These are phyloP conservation scores for Scutellaria barbata DNA, from an alignment of 257 asterid genomes.

Conservation along the genomic window DNA sequence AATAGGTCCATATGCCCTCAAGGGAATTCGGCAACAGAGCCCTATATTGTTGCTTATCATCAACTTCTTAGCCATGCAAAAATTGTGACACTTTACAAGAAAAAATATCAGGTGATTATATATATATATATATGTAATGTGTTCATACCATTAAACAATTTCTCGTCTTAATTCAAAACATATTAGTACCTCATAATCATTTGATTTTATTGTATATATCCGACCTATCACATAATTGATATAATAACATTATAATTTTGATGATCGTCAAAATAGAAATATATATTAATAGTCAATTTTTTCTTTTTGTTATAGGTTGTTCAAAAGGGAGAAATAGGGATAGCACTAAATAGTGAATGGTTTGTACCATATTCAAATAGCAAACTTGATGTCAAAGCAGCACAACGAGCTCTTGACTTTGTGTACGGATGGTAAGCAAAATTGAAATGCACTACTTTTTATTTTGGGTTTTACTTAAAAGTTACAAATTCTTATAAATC, in stretches of 20 bases:
- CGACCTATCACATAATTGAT: too few species aligned
- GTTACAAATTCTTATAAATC: too few species aligned
- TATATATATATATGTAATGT: too few species aligned
- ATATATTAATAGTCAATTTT: background rate
- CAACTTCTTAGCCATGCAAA: slow-evolving; percentile 58
- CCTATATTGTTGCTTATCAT: slow-evolving; percentile 61
- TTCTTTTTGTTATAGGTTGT: slow-evolving; percentile 32
- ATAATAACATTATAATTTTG: too few species aligned
- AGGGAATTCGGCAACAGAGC: slow-evolving; percentile 64
- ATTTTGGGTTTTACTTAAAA: too few species aligned
- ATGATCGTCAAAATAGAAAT: background rate
- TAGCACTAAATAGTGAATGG: slow-evolving; percentile 45
- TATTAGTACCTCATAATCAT: too few species aligned
- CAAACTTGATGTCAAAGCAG: slow-evolving; percentile 46
- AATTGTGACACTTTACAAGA: slow-evolving; percentile 46
- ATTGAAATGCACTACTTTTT: background rate
- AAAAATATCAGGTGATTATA: slow-evolving; percentile 49
- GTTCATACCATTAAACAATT: too few species aligned
- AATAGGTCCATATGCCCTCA: slow-evolving; percentile 41
- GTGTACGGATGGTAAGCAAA: slow-evolving; percentile 63
- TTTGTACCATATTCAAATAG: slow-evolving; percentile 49
- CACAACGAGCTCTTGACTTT: slow-evolving; percentile 64
- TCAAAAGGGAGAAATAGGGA: slow-evolving; percentile 75
- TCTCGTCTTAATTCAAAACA: too few species aligned
- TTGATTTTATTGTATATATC: too few species aligned